phyloP scores from a whole-genome alignment of 2,329 filamentous ascomycete genomes.

The Fusarium annulatum region DNA sequence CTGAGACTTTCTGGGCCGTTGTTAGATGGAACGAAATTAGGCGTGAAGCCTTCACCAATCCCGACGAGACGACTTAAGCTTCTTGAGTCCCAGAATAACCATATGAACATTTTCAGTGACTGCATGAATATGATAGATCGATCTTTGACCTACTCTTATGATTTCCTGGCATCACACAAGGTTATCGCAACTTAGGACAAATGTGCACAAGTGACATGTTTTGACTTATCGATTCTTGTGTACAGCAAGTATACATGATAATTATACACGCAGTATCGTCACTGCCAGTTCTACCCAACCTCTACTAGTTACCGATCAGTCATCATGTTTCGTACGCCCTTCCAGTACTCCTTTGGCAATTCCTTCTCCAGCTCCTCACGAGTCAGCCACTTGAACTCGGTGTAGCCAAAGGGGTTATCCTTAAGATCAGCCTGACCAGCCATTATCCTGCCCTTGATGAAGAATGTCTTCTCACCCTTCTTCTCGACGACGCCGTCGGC shows the following conservation, averaged over 20 bases:
- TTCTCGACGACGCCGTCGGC: conserved; percentile 55
- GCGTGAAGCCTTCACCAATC: conserved; percentile 21
- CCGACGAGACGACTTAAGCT: conserved; percentile 26
- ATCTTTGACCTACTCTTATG: background rate
- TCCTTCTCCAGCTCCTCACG: conserved; percentile 84
- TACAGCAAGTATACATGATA: conserved; percentile 48
- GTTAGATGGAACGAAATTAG: conserved; percentile 24
- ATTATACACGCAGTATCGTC: conserved; percentile 44
- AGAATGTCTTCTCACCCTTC: conserved; percentile 87
- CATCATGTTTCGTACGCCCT: conserved; percentile 83
- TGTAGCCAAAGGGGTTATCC: conserved; percentile 76
- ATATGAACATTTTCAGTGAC: conserved; percentile 12
- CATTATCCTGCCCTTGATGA: conserved; percentile 96
- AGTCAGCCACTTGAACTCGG: conserved; percentile 91
- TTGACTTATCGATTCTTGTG: conserved; percentile 36
- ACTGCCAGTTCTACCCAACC: conserved; percentile 19
- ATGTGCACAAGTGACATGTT: background rate
- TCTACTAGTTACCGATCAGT: conserved; percentile 70
- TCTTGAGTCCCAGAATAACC: conserved; percentile 6
- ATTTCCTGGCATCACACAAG: background rate
- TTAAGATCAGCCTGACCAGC: conserved; percentile 89
- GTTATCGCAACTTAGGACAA: background rate
- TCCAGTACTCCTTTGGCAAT: conserved; percentile 77
- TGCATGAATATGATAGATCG: background rate
- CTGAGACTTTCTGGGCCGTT: conserved; percentile 26